Percentiles rank a stretch among this genome's conserved stretches.
phyloP scores from a whole-genome alignment of 2,329 filamentous ascomycete species.

The Dactylellina cionopaga region DNA sequence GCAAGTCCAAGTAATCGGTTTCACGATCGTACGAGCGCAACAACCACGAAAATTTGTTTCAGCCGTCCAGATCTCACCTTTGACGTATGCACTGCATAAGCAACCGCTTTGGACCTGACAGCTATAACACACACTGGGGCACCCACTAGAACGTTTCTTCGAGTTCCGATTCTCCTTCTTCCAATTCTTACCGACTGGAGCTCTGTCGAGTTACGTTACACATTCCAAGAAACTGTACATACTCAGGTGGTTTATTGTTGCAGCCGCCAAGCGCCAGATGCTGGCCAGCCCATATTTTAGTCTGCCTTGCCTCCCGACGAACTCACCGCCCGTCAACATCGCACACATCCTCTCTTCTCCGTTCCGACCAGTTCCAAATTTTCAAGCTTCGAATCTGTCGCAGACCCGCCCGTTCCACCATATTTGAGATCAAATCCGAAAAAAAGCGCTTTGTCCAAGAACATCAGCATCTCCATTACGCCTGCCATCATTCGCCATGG shows the following conservation, averaged over 20 bases:
- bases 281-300: slow-evolving; percentile 6
- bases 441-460: slow-evolving; percentile 2
- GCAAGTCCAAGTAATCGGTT: too few species aligned
- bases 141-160: too few species aligned
- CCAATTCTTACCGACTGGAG: not conserved
- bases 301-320: not conserved
- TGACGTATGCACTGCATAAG: too few species aligned
- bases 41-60: too few species aligned
- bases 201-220: not conserved
- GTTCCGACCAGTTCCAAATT: not conserved
- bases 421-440: not conserved
- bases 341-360: not conserved
- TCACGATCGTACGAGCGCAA: too few species aligned
- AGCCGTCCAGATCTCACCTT: too few species aligned
- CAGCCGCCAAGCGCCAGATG: slow-evolving; percentile 20
- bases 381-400: not conserved
- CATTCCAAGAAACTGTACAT: not conserved
- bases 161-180: too few species aligned
- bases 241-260: not conserved
- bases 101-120: too few species aligned
- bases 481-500: slow-evolving; percentile 31
- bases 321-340: not conserved
- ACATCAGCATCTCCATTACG: not conserved
- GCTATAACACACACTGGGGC: too few species aligned
- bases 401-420: not conserved